Evolutionary conservation across 352 stramenopile genomes (phyloP).

Genomic region (Phytopythium delawarense): DNA sequence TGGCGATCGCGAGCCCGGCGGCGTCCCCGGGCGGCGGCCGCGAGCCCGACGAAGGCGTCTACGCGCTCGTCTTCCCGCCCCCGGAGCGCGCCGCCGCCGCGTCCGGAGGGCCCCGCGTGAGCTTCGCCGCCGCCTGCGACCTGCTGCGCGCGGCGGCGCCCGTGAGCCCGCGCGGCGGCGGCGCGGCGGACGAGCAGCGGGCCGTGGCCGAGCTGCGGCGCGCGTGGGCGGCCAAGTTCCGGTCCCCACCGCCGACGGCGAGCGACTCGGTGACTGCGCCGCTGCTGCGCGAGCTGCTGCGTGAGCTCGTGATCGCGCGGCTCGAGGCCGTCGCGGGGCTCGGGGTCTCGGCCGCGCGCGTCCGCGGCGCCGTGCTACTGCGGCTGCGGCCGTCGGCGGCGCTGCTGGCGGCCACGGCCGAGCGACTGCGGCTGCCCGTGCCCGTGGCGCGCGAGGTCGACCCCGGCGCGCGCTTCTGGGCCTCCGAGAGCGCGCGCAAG

Average conservation of each 20-base stretch:
- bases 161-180: constrained; percentile 10
- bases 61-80: constrained; percentile 69
- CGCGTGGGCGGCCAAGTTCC: constrained; percentile 69
- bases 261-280: constrained; percentile 47
- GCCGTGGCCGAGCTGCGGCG: constrained; percentile 43
- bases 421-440: constrained; percentile 38
- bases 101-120: constrained; percentile 29
- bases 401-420: constrained; percentile 41
- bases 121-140: constrained; percentile 37
- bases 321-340: constrained; percentile 50
- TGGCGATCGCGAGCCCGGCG: constrained; percentile 41
- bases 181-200: constrained; percentile 30
- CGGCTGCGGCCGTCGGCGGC: constrained; percentile 44
- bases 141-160: constrained; percentile 51
- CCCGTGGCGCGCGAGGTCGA: constrained; percentile 47
- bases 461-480: constrained; percentile 33
- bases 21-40: constrained; percentile 31
- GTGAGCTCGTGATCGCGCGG: constrained; percentile 59
- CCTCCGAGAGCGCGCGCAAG: constrained; percentile 17
- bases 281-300: constrained; percentile 63
- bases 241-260: constrained; percentile 32
- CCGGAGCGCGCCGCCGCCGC: constrained; percentile 4
- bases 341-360: constrained; percentile 2
- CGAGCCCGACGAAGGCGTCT: constrained; percentile 35
- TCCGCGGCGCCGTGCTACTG: constrained; percentile 25